Base-by-base conservation (phyloP, 257 asterid species). In the Ocimum tenuiflorum region DNA sequence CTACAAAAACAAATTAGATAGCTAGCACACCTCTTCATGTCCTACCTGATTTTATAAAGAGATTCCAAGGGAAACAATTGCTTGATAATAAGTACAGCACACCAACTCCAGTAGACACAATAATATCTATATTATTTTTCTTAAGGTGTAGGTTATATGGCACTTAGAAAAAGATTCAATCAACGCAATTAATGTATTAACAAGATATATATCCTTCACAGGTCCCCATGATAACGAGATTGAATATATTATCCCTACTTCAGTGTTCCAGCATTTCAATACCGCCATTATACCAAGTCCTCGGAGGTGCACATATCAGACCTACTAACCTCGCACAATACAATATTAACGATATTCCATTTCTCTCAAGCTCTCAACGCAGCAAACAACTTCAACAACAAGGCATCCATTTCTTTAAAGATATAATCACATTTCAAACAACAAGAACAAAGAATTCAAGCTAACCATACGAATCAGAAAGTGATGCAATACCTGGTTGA, bases 401-500 rank as follows among this genome's bases (percentile, higher is more conserved):
- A 22, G 33, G 35, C n/a, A 35, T 9, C 7, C 15, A 50, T 22
- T 17, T 36, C 13, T 20, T 24, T 33, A 22, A 18, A 59, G 41
- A 47, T 64, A 59, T 27, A 7, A 59, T 43, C 15, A 27, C 27
- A 20, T 29, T 43, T 7, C 41, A 39, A 47, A 0, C 1, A 10
- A 51, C 17, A 20, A 64, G 31, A 52, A 50, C 13, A 3, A 11
- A 22, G 24, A 55, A n/a, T 22, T 41, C 46, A 51, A 56, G 60
- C 20, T 9, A 29, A 24, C 10, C 2, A 1, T 12, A 24, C 14
- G 11, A 9, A 75, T 0, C 8, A 50, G 54, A 52, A 24, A 41
- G 19, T 38, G 60, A 51, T 52, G 57, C 60, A 56, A 67, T 79
- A 87, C 97, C 96, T 80, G 79, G 82, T 70, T 80, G 79, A 71